Base-by-base conservation (phyloP, 352 stramenopile genomes). In the Bremia lactucae region DNA sequence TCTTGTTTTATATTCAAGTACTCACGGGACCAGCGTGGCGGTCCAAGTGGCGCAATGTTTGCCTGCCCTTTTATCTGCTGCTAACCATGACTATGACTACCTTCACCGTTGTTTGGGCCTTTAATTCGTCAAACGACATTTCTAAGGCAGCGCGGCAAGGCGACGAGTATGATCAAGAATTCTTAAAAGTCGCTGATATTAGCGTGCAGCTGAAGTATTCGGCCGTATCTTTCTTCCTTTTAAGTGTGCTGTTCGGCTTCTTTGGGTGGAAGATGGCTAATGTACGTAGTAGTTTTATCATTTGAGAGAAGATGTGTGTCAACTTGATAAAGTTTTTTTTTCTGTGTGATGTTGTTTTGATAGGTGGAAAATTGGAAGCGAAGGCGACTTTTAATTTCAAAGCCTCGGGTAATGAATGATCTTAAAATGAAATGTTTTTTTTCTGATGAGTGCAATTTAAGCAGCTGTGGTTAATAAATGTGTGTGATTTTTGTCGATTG, bases 1-100 rank as follows among this genome's bases (percentile, higher is more conserved):
- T 91, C 29, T 74, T 91, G 22, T 91, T 91, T 49, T 91, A 91
- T 66, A 87, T 91, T 31, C 79, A 91, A 59, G 79, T 91, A 23
- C 65, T 91, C 49, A 87, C 79, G 23, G 79, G 76, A 16, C 68
- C 72, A 36, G 64, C 74, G 40, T 91, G 79, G 79, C 63, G 68
- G 36, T 60, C 64, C 33, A 68, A 59, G 33, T 91, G 75, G 75
- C 75, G 79, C 42, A 79, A 64, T 21, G 72, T 91, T n/a, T 88
- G 76, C 56, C 54, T 91, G 20, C 79, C 79, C 44, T 71, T 91
- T 36, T 91, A 91, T 53, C 45, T 91, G 10, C 42, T 88, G 37
- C 52, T 91, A 38, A 87, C 79, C 2, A 70, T 88, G 59, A 76
- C 64, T 39, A 91, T 87, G 79, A 58, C 73, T 4, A 86, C 76